phyloP scores from a whole-genome alignment of 768 basidiomycete genomes.

The Serendipita sp. region DNA sequence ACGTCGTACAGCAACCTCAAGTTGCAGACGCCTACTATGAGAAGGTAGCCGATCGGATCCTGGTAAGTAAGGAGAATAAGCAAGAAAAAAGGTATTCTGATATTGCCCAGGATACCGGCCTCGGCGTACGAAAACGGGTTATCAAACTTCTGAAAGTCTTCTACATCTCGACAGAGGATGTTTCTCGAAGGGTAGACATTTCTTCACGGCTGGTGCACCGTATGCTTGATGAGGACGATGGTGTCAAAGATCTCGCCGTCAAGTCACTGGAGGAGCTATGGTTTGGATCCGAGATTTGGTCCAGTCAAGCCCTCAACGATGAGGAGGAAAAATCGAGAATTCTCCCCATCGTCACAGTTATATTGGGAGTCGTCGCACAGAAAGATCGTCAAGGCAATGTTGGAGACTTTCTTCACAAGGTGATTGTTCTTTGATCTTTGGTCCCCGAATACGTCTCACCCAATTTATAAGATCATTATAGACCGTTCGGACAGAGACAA shows the following conservation, averaged over 20 bases:
- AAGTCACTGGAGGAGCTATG: conserved; percentile 86
- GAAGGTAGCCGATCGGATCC: conserved; percentile 78
- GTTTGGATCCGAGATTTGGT: conserved; percentile 36
- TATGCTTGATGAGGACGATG: conserved; percentile 86
- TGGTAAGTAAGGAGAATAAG: conserved; percentile 33
- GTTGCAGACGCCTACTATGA: conserved; percentile 84
- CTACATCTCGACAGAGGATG: conserved; percentile 48
- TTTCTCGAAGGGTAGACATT: conserved; percentile 56
- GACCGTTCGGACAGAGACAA: conserved; percentile 49
- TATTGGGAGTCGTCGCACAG: conserved; percentile 71
- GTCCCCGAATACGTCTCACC: background rate
- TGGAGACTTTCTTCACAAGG: conserved; percentile 68
- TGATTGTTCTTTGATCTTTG: conserved; percentile 10
- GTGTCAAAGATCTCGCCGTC: conserved; percentile 82
- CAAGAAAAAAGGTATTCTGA: background rate
- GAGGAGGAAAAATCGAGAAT: conserved; percentile 38
- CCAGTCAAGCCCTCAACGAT: background rate
- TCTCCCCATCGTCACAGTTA: conserved; percentile 53
- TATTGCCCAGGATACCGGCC: conserved; percentile 65
- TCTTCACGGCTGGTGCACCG: conserved; percentile 65
- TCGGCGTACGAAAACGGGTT: conserved; percentile 87
- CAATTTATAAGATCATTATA: conserved; percentile 36
- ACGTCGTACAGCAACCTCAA: conserved; percentile 76
- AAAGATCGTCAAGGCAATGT: conserved; percentile 71
- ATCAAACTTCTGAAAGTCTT: conserved; percentile 85